phyloP scores from a whole-genome alignment of 441 rosid species.

The Euphorbia schlechtendalii region DNA sequence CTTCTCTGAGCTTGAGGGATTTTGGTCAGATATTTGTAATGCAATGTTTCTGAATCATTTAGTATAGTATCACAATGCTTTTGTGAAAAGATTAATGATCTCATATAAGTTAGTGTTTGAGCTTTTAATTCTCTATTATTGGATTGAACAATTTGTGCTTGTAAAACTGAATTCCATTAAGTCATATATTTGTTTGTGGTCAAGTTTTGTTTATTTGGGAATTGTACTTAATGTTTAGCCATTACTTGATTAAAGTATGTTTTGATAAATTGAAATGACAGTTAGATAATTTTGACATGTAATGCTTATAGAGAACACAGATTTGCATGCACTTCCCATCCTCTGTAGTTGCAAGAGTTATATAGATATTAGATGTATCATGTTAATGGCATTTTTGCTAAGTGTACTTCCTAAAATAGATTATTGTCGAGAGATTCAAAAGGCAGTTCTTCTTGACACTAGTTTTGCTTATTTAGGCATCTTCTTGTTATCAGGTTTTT shows the following conservation, averaged over 20 bases:
- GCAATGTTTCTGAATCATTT: no score
- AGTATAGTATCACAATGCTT: no score
- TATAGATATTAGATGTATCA: slow-evolving; percentile 2
- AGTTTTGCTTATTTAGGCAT: no score
- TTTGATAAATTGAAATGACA: background rate
- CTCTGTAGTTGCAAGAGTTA: background rate
- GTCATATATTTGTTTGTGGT: background rate
- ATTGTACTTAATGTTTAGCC: slow-evolving; percentile 14
- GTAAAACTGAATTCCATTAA: background rate
- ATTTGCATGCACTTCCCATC: no score
- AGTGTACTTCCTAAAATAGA: no score
- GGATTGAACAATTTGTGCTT: no score
- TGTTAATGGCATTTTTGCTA: background rate
- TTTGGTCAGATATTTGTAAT: no score
- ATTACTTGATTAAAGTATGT: slow-evolving; percentile 12
- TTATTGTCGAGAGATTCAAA: no score
- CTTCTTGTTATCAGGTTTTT: no score
- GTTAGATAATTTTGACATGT: background rate
- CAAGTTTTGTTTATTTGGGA: background rate
- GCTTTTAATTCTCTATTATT: background rate
- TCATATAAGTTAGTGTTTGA: background rate
- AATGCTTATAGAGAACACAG: background rate
- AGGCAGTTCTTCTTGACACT: no score
- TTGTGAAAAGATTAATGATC: slow-evolving; percentile 7
- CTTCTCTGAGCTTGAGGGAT: no score